Evolutionary conservation across 2,329 filamentous ascomycete genomes (phyloP).

Genomic region (Aspergillus eucalypticola): DNA sequence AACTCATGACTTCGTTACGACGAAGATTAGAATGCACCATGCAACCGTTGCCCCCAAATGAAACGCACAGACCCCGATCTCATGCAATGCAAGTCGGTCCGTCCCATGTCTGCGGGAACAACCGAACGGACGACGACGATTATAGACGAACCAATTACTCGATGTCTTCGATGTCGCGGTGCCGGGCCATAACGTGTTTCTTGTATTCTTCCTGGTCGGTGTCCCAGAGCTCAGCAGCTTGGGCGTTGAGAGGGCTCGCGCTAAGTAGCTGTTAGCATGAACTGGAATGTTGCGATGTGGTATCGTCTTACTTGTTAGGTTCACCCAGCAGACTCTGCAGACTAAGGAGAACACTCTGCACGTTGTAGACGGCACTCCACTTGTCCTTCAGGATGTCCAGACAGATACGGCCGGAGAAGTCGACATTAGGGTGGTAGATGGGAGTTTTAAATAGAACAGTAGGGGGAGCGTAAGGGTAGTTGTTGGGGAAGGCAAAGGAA

Average conservation of each 20-base stretch:
- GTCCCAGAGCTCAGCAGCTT: slow-evolving; percentile 96
- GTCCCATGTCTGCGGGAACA: slow-evolving; percentile 12
- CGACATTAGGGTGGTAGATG: slow-evolving; percentile 98
- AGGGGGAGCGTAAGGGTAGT: slow-evolving; percentile 90
- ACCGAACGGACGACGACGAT: slow-evolving; percentile 3
- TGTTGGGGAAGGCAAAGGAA: slow-evolving; percentile 82
- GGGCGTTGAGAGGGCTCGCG: slow-evolving; percentile 89
- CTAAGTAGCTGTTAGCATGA: slow-evolving; percentile 50
- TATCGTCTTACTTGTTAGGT: slow-evolving; percentile 82
- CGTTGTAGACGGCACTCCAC: slow-evolving; percentile 97
- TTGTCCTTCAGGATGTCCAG: slow-evolving; percentile 98
- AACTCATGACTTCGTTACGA: background rate
- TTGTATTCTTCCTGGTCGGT: slow-evolving; percentile 85
- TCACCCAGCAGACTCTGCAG: slow-evolving; percentile 93
- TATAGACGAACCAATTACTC: slow-evolving; percentile 30
- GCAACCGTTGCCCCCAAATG: slow-evolving; percentile 6
- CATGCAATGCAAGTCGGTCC: slow-evolving; percentile 19
- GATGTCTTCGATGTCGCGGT: slow-evolving; percentile 57
- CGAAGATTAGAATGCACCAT: background rate
- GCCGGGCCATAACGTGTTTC: slow-evolving; percentile 65
- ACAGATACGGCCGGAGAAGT: slow-evolving; percentile 95
- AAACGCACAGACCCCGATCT: slow-evolving; percentile 17
- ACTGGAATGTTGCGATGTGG: background rate
- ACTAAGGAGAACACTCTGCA: slow-evolving; percentile 87
- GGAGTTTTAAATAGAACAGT: slow-evolving; percentile 96